Evolutionary conservation across 2,329 filamentous ascomycete species (phyloP), one percentile per base, ranked within the genome.

Genomic region (Periconia sp.): DNA sequence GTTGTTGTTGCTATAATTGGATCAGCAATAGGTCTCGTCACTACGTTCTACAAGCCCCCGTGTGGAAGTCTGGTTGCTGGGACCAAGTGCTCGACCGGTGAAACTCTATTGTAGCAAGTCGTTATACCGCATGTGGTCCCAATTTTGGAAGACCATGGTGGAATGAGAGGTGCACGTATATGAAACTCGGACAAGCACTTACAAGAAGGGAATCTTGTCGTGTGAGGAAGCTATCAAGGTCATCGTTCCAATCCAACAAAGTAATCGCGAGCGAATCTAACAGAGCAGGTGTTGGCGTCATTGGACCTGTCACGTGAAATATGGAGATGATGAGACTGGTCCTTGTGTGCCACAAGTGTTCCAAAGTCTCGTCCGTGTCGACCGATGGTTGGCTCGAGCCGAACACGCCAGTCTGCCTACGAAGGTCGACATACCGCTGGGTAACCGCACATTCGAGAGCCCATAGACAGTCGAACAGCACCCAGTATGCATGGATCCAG

Each of bases 371-470:
- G 41, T 62, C 59, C 11, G 46, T 50, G 32, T 59, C 55, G 26
- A 43, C 28, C 1, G 23, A 37, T 21, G 42, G n/a, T 7, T 40
- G 42, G 16, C 39, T 42, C 12, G 38, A 46, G 25, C 41, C 42
- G 18, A 48, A 22, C 30, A 46, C 36, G 28, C 43, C 46, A 29
- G 35, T 42, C 21, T 57, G 45, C 24, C 54, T 53, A 15, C 58
- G 57, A 36, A 61, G 54, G 47, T 69, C 65, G n/a, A 69, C 61
- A 47, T 63, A 61, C 32, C 65, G 63, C 46, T 70, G 66, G 24
- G 61, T 62, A 9, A 69, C 43, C 7, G 65, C 64, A 26, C 55
- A 63, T 43, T 70, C 68, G 5, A 61, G 54, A 1, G 66, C 65
- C 63, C 66, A 69, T 24, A 67, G 35, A 22, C 59, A 59, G 39